Evolutionary conservation across 768 basidiomycete species (phyloP).

Genomic region (Lactarius trivialis): DNA sequence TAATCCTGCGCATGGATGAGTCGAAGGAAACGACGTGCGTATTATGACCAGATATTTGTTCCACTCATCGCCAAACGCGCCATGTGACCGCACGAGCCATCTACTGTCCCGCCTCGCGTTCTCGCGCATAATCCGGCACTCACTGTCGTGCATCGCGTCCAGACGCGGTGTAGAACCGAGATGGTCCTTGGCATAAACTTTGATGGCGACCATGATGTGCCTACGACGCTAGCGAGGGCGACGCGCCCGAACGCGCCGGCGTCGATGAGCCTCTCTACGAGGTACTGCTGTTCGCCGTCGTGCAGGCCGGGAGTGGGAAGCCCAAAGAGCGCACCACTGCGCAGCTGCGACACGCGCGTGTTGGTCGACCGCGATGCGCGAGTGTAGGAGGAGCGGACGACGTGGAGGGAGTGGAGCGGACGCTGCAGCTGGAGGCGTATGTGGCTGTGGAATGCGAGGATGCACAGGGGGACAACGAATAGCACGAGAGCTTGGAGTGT

Average conservation of each 20-base stretch:
- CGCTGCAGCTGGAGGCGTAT: neutral
- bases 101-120: neutral
- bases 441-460: constrained; percentile 5
- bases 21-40: neutral
- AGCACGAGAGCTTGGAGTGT: neutral
- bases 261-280: constrained; percentile 13
- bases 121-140: constrained; percentile 2
- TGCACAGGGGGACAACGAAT: constrained; percentile 4
- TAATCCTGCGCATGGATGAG: constrained; percentile 9
- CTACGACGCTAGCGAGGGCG: constrained; percentile 4
- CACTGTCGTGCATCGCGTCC: neutral
- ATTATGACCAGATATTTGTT: constrained; percentile 19
- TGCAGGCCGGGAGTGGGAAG: neutral
- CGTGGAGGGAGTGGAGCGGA: no score
- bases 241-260: constrained; percentile 13
- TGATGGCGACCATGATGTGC: constrained; percentile 6
- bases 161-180: neutral
- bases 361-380: neutral
- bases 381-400: neutral
- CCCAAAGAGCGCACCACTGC: neutral
- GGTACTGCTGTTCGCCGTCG: neutral
- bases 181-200: constrained; percentile 7
- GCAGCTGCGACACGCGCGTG: neutral
- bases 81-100: constrained; percentile 5
- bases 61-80: constrained; percentile 8